These are phyloP conservation scores for Gastrolobium villosum DNA, from an alignment of 306 rosid genomes.

Conservation along the genomic window DNA sequence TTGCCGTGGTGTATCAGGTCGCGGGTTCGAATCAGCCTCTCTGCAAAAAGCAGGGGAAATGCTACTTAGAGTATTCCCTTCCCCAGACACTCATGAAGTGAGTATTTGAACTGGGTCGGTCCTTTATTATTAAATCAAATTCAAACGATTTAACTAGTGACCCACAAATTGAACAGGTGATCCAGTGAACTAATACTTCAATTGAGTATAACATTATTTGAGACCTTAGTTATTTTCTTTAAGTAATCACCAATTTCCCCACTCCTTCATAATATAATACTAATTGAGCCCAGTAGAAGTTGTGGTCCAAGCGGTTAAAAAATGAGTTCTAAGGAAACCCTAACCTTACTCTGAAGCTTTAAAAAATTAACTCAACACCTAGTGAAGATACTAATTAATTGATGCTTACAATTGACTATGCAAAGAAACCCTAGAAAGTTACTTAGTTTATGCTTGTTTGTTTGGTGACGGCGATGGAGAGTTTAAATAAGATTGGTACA, in stretches of 20 bases:
- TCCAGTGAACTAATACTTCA: too few relatives aligned
- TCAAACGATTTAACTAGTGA: too few relatives aligned
- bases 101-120: too few relatives aligned
- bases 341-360: neutral
- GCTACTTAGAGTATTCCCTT: too few relatives aligned
- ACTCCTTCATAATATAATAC: neutral
- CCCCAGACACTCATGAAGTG: too few relatives aligned
- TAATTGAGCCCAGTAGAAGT: neutral
- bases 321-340: neutral
- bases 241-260: neutral
- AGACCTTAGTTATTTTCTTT: neutral
- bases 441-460: neutral
- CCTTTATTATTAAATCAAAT: too few relatives aligned
- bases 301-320: slow-evolving; percentile 31
- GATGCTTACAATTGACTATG: neutral
- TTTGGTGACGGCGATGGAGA: slow-evolving; percentile 34
- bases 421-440: slow-evolving; percentile 44
- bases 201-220: neutral
- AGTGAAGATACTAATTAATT: slow-evolving; percentile 26
- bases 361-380: slow-evolving; percentile 6
- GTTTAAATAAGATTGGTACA: neutral
- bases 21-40: too few relatives aligned
- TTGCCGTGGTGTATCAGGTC: too few relatives aligned
- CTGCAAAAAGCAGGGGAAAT: too few relatives aligned
- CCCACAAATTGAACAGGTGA: too few relatives aligned